Base-by-base conservation (phyloP, 768 basidiomycete genomes). In the Leccinellum luteum region DNA sequence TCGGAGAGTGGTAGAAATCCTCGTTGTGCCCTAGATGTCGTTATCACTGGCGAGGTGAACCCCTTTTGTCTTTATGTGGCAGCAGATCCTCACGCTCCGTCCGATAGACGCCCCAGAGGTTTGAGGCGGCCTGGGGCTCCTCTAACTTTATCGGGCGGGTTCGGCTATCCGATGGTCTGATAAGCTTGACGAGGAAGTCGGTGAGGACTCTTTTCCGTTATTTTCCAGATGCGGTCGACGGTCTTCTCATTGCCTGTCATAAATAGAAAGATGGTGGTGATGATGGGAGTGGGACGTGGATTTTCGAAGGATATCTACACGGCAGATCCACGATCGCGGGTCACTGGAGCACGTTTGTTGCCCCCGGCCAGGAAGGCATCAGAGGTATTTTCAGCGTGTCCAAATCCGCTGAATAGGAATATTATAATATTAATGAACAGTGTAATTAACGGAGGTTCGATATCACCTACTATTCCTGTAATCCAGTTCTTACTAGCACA, bases 51-150 rank as follows among this genome's bases (percentile, higher is more conserved):
- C 52, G 73, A 75, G 58, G 73, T 74, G 32, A 48, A 63, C 47
- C 44, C 58, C 56, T 55, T 64, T 67, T 50, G 58, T 61, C 60
- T 63, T 58, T 56, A 61, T 60, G 65, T 31, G 56, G 57, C 7
- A 60, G 59, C 6, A 45, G 38, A 30, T 59, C 43, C 66, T 73
- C 63, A 72, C 72, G 66, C 30, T 58, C 41, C 19, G 17, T 30
- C 48, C 45, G 49, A 27, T 58, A 87, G 85, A 87, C 85, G 2
- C 73, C 79, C 47, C 70, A 64, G 48, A 76, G 77, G 48, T 81
- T 84, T 54, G 83, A 84, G 57, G 73, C 75, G 38, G 84, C 85
- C 8, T 91, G 89, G 87, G 86, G 84, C 5, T 81, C 82, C 12
- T 89, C 81, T 69, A 78, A 69, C 56, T 83, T 85, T 65, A 74